phyloP scores from a whole-genome alignment of 2,329 filamentous ascomycete genomes.

The Fusarium oligoseptatum region DNA sequence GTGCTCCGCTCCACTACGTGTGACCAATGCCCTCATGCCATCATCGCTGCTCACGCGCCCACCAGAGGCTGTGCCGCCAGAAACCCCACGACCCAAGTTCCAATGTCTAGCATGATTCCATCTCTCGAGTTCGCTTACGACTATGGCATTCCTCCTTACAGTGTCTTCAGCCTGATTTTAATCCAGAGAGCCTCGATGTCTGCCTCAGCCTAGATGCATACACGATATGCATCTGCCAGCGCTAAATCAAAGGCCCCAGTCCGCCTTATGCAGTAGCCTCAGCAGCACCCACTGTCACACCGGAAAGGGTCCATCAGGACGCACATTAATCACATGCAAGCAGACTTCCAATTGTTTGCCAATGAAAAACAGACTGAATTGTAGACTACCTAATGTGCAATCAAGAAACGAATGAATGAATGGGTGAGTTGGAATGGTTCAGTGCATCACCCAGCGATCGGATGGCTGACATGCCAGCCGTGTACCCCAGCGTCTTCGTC shows the following conservation, averaged over 20 bases:
- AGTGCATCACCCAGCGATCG: constrained; percentile 11
- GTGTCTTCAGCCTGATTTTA: not conserved
- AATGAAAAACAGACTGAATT: constrained; percentile 42
- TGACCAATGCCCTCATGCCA: constrained; percentile 28
- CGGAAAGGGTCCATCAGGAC: not conserved
- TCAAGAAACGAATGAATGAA: constrained; percentile 37
- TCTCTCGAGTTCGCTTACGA: constrained; percentile 3
- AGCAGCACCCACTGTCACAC: not conserved
- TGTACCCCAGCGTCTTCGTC: constrained; percentile 9
- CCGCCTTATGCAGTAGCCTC: not conserved
- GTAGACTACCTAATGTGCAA: constrained; percentile 43
- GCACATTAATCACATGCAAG: not conserved
- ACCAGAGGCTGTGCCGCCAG: constrained; percentile 22
- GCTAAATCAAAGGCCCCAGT: not conserved
- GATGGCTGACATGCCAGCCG: constrained; percentile 16
- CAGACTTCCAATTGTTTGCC: not conserved
- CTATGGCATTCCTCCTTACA: not conserved
- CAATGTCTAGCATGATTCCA: not conserved
- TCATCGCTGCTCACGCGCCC: constrained; percentile 25
- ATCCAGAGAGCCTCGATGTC: constrained; percentile 4
- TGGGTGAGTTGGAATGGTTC: constrained; percentile 19
- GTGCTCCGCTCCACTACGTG: constrained; percentile 20
- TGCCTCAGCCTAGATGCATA: not conserved
- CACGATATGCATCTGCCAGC: not conserved
- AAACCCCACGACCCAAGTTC: not conserved